phyloP scores from a whole-genome alignment of 495 filamentous ascomycete genomes.

The Aspergillus avenaceus region DNA sequence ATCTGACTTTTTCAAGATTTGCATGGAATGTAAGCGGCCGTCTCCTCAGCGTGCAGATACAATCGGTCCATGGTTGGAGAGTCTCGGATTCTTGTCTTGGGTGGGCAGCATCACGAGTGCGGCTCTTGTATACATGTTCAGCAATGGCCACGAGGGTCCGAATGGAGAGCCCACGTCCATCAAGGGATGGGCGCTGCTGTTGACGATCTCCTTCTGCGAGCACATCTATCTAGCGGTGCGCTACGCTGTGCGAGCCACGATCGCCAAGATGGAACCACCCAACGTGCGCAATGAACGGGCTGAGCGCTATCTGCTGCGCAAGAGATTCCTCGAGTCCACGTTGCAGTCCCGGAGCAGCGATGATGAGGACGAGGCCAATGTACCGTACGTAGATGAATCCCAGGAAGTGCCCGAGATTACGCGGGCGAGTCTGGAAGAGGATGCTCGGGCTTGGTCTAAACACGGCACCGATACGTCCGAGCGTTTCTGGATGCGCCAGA shows the following conservation, averaged over 20 bases:
- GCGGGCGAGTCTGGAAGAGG: conserved; percentile 54
- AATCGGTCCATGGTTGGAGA: conserved; percentile 92
- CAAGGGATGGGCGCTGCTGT: conserved; percentile 72
- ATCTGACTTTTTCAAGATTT: conserved; percentile 92
- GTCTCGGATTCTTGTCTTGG: conserved; percentile 85
- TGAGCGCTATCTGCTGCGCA: conserved; percentile 70
- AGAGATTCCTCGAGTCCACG: conserved; percentile 59
- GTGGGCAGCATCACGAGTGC: conserved; percentile 81
- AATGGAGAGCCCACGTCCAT: conserved; percentile 58
- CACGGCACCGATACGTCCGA: conserved; percentile 53
- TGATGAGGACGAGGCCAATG: conserved; percentile 13
- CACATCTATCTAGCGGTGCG: conserved; percentile 77
- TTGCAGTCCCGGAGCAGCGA: conserved; percentile 29
- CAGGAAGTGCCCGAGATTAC: conserved; percentile 33
- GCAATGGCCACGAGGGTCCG: conserved; percentile 55
- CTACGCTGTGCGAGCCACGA: conserved; percentile 61
- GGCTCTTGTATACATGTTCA: conserved; percentile 85
- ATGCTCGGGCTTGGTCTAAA: conserved; percentile 56
- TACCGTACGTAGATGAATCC: background rate
- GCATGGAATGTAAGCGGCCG: conserved; percentile 81
- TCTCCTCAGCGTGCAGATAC: conserved; percentile 84
- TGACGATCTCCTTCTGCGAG: conserved; percentile 83
- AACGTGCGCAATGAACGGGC: conserved; percentile 76
- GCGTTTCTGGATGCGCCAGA: conserved; percentile 67
- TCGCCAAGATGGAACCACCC: conserved; percentile 78